Percentiles rank a stretch among this genome's conserved stretches.
These are phyloP conservation scores for Elsinoe ampelina DNA, from an alignment of 2,329 filamentous ascomycete species.

Conservation along the genomic window DNA sequence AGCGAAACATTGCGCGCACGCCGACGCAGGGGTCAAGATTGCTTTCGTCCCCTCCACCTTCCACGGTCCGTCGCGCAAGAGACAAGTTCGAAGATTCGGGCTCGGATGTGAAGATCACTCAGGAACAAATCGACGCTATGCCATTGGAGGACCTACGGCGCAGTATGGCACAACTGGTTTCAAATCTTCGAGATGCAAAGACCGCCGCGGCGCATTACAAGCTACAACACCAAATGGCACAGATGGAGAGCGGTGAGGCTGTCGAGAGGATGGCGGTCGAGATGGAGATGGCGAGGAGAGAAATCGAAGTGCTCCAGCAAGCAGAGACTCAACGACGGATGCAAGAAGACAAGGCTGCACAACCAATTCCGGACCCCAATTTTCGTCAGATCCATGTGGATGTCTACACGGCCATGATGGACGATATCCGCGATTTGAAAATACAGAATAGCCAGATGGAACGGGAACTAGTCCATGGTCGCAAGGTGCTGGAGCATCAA, in stretches of 20 bases:
- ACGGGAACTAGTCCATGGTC: conserved; percentile 60
- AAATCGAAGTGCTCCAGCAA: conserved; percentile 73
- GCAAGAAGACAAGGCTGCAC: conserved; percentile 34
- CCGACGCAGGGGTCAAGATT: neutral
- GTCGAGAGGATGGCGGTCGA: conserved; percentile 82
- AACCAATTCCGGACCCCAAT: conserved; percentile 35
- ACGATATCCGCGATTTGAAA: conserved; percentile 51
- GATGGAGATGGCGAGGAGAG: conserved; percentile 79
- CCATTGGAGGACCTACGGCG: conserved; percentile 43
- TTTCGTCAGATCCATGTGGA: conserved; percentile 32
- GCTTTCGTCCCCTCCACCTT: conserved; percentile 31
- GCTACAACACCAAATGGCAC: conserved; percentile 76
- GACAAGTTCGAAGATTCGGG: neutral
- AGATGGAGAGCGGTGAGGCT: conserved; percentile 74
- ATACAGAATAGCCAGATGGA: conserved; percentile 57
- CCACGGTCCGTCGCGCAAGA: conserved; percentile 23
- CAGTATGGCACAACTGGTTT: conserved; percentile 45
- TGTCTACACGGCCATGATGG: conserved; percentile 48
- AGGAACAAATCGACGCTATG: conserved; percentile 44
- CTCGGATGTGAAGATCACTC: conserved; percentile 28
- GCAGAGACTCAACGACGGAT: conserved; percentile 59
- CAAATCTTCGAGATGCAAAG: conserved; percentile 55
- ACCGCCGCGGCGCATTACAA: conserved; percentile 86
- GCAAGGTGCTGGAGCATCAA: conserved; percentile 68
- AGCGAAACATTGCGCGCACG: neutral